Evolutionary conservation across 345 rosid species (phyloP).

Genomic region (Bruguiera sexangula): DNA sequence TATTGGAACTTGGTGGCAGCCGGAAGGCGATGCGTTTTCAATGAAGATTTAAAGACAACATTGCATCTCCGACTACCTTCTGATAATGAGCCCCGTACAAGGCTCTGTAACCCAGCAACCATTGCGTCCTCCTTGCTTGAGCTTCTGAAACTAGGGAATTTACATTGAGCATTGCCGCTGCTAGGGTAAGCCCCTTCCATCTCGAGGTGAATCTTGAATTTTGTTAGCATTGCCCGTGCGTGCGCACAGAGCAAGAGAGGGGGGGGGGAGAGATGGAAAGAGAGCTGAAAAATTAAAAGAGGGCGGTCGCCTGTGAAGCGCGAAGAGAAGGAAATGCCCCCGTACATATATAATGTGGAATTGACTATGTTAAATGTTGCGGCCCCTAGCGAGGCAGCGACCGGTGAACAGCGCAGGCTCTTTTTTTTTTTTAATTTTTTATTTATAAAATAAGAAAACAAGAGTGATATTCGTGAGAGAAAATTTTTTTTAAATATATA

Average conservation of each 20-base stretch:
- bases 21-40: slow-evolving; percentile 12
- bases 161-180: background rate
- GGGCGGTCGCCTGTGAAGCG: too few species aligned
- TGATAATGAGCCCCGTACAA: slow-evolving; percentile 29
- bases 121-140: slow-evolving; percentile 10
- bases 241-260: background rate
- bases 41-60: slow-evolving; percentile 42
- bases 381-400: too few species aligned
- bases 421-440: too few species aligned
- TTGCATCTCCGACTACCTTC: slow-evolving; percentile 26
- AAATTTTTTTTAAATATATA: too few species aligned
- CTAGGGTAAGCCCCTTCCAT: slow-evolving; percentile 2
- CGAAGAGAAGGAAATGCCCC: background rate
- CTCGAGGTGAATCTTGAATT: slow-evolving; percentile 15
- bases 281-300: background rate
- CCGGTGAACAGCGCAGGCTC: too few species aligned
- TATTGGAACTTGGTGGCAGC: slow-evolving; percentile 6
- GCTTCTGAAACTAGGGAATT: background rate
- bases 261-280: background rate
- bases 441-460: too few species aligned
- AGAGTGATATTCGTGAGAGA: too few species aligned
- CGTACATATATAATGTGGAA: too few species aligned
- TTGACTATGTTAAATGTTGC: too few species aligned
- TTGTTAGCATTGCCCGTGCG: slow-evolving; percentile 11
- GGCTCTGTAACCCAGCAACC: slow-evolving; percentile 55